Percentiles rank a stretch among this genome's conserved stretches.
phyloP scores from a whole-genome alignment of 75 land plant species.

The Pinus taeda region DNA sequence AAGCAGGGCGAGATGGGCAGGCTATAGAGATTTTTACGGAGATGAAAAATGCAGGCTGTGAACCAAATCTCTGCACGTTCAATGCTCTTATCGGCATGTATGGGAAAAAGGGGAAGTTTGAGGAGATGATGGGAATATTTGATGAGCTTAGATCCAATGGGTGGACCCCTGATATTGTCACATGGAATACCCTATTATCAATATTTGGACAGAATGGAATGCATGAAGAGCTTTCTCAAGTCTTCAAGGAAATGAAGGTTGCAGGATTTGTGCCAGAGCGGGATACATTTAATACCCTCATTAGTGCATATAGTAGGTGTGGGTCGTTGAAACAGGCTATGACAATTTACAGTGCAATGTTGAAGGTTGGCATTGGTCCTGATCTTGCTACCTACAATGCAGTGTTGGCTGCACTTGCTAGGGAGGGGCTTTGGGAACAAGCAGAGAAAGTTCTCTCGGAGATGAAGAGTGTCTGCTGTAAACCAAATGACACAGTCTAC shows the following conservation, averaged over 20 bases:
- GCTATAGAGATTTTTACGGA: slow-evolving; percentile 60
- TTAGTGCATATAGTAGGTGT: slow-evolving; percentile 89
- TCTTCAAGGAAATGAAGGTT: slow-evolving; percentile 87
- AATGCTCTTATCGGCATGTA: slow-evolving; percentile 88
- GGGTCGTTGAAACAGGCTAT: slow-evolving; percentile 80
- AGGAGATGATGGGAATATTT: slow-evolving; percentile 81
- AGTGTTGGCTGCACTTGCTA: slow-evolving; percentile 76
- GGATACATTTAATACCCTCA: slow-evolving; percentile 89
- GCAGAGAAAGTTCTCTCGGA: slow-evolving; percentile 67
- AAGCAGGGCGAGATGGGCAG: slow-evolving; percentile 52
- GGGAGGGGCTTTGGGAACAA: slow-evolving; percentile 85
- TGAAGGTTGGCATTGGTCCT: slow-evolving; percentile 62
- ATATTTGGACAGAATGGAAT: slow-evolving; percentile 88
- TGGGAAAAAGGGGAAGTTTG: slow-evolving; percentile 64
- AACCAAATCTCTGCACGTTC: slow-evolving; percentile 76
- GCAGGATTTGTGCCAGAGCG: slow-evolving; percentile 84
- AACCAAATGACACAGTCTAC: slow-evolving; percentile 74
- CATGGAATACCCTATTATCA: slow-evolving; percentile 81
- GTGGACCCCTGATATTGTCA: slow-evolving; percentile 68
- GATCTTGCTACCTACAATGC: slow-evolving; percentile 87
- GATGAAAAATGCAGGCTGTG: slow-evolving; percentile 61
- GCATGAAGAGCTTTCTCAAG: slow-evolving; percentile 65
- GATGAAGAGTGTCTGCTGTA: slow-evolving; percentile 56
- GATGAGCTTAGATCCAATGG: slow-evolving; percentile 61
- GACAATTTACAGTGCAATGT: slow-evolving; percentile 75